phyloP scores from a whole-genome alignment of 1,284 basidiomycete genomes.

The Heterobasidion annosum region DNA sequence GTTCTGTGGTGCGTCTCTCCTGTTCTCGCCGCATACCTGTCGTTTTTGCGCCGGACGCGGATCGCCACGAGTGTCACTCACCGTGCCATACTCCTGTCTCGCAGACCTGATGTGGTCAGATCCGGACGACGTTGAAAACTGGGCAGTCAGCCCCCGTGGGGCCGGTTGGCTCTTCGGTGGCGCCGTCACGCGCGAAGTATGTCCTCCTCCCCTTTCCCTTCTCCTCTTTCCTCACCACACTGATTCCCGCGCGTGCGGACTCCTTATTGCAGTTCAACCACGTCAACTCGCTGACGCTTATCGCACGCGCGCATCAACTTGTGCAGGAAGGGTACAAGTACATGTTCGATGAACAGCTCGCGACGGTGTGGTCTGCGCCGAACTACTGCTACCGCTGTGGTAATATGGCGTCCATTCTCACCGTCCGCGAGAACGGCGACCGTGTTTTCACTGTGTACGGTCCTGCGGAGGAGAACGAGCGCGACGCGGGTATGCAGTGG shows the following conservation, averaged over 20 bases:
- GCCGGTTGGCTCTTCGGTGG: conserved; percentile 96
- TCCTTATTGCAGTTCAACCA: conserved; percentile 71
- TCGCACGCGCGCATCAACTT: conserved; percentile 90
- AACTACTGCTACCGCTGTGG: conserved; percentile 91
- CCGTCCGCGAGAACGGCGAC: conserved; percentile 56
- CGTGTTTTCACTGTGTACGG: conserved; percentile 73
- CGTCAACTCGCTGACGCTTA: conserved; percentile 75
- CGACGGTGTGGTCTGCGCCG: conserved; percentile 97
- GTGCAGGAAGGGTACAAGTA: conserved; percentile 98
- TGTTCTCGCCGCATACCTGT: neutral
- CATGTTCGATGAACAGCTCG: conserved; percentile 92
- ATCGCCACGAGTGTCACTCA: no score
- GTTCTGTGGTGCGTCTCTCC: conserved; percentile 71
- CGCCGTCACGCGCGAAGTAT: conserved; percentile 77
- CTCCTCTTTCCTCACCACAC: conserved; percentile 1
- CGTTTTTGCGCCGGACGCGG: neutral
- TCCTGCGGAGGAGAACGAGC: conserved; percentile 80
- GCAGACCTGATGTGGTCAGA: conserved; percentile 97
- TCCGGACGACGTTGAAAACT: conserved; percentile 91
- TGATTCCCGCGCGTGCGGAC: neutral
- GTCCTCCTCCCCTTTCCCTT: conserved; percentile 10
- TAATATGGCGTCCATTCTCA: conserved; percentile 73
- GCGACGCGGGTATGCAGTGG: conserved; percentile 57
- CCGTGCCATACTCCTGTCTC: neutral
- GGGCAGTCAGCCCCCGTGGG: conserved; percentile 91